phyloP scores from a whole-genome alignment of 176 grass and related monocot genomes.

The Hordeum marinum region DNA sequence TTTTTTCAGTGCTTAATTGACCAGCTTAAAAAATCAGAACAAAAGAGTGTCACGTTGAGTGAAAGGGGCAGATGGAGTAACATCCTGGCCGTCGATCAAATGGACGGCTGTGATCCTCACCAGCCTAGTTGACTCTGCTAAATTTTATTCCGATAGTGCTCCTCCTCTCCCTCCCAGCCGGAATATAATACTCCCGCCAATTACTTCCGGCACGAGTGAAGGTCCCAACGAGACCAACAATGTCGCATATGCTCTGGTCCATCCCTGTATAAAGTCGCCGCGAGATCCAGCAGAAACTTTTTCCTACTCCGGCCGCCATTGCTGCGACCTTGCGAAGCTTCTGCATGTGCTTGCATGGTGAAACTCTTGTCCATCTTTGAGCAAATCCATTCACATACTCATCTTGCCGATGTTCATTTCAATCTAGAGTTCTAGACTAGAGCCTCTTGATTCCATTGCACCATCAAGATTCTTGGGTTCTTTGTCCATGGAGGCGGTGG shows the following conservation, averaged over 20 bases:
- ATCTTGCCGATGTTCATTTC: not conserved
- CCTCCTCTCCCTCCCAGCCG: constrained; percentile 26
- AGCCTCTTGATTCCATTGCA: not conserved
- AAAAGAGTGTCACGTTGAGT: not conserved
- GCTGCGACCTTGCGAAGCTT: constrained; percentile 3
- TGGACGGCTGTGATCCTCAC: constrained; percentile 11
- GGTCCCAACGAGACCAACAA: constrained; percentile 1
- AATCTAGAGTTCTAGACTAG: not conserved
- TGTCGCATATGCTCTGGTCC: not conserved
- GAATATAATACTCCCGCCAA: constrained; percentile 22
- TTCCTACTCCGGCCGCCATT: constrained; percentile 34
- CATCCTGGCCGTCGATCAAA: not conserved
- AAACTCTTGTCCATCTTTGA: not conserved
- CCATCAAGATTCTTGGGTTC: not conserved
- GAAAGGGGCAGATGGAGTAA: not conserved
- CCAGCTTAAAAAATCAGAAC: not conserved
- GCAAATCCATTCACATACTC: not conserved
- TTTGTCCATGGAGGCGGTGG: constrained; percentile 38
- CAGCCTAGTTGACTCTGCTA: constrained; percentile 25
- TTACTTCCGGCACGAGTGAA: constrained; percentile 46
- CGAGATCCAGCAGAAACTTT: constrained; percentile 19
- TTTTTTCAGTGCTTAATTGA: not conserved
- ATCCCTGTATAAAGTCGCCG: constrained; percentile 5
- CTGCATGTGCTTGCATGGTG: constrained; percentile 5
- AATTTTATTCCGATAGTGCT: constrained; percentile 41